Evolutionary conservation across 345 rosid genomes (phyloP).

Genomic region (Corymbia maculata): DNA sequence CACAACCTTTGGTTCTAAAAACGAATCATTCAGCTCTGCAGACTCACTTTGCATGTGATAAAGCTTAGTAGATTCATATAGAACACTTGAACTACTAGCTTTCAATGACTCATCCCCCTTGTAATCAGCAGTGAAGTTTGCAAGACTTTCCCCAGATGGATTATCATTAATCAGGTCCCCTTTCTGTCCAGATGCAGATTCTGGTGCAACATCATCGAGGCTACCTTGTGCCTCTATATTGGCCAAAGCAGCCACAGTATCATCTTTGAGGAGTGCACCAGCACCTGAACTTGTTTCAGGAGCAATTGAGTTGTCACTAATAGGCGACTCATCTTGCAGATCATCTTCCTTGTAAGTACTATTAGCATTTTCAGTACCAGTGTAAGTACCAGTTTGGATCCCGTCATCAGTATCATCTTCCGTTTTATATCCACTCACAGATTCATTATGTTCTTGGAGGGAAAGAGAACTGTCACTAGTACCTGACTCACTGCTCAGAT

Average conservation of each 20-base stretch:
- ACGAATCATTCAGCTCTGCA: constrained; percentile 11
- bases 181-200: constrained; percentile 20
- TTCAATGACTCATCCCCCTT: constrained; percentile 11
- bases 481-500: constrained; percentile 21
- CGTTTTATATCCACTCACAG: constrained; percentile 12
- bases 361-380: constrained; percentile 11
- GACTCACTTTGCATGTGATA: constrained; percentile 12
- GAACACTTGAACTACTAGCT: constrained; percentile 7
- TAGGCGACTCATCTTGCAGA: constrained; percentile 15
- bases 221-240: constrained; percentile 13
- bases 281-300: constrained; percentile 18
- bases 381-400: not conserved
- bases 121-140: constrained; percentile 8
- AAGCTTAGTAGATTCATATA: constrained; percentile 7
- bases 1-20: constrained; percentile 19
- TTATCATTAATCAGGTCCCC: constrained; percentile 15
- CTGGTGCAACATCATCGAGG: constrained; percentile 2
- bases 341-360: constrained; percentile 19
- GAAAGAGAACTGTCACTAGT: constrained; percentile 11
- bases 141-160: constrained; percentile 1
- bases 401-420: constrained; percentile 11
- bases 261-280: constrained; percentile 21
- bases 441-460: constrained; percentile 25
- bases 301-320: constrained; percentile 19
- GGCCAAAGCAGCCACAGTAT: constrained; percentile 12